A percentile compares a stretch with the other conserved stretches of the same genome.
Conservation (phyloP, 1,284 basidiomycete genomes). For the Irpex rosettiformis region DNA sequence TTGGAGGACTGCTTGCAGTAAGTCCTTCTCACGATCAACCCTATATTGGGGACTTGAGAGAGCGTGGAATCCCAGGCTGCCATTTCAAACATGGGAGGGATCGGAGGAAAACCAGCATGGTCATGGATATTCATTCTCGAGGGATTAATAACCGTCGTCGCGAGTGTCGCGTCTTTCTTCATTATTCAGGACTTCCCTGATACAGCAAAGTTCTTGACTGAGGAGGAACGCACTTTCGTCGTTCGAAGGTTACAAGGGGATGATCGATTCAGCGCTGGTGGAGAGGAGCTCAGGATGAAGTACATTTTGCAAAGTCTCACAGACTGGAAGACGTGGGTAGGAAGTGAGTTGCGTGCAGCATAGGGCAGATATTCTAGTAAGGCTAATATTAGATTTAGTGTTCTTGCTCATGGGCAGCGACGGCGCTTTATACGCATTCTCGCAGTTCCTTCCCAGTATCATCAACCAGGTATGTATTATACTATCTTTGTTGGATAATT, state of each 20-base stretch:
- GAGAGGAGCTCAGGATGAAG: slow-evolving; percentile 58
- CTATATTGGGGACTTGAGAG: neutral
- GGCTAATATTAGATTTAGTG: slow-evolving; percentile 36
- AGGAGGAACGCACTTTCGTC: slow-evolving; percentile 65
- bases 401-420: slow-evolving; percentile 53
- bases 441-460: slow-evolving; percentile 70
- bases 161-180: slow-evolving; percentile 53
- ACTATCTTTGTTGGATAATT: neutral
- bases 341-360: slow-evolving; percentile 50
- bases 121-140: slow-evolving; percentile 76
- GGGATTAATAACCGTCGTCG: slow-evolving; percentile 55
- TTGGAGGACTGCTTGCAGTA: slow-evolving; percentile 66
- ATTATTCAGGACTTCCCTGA: slow-evolving; percentile 82
- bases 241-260: slow-evolving; percentile 64
- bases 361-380: too few relatives aligned
- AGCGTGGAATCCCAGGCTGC: slow-evolving; percentile 43
- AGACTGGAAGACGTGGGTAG: slow-evolving; percentile 76
- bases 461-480: slow-evolving; percentile 44
- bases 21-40: slow-evolving; percentile 16
- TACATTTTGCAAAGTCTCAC: slow-evolving; percentile 58
- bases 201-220: slow-evolving; percentile 71
- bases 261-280: slow-evolving; percentile 69
- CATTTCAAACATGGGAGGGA: slow-evolving; percentile 66
- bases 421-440: slow-evolving; percentile 62
- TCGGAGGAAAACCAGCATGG: slow-evolving; percentile 55